Evolutionary conservation across 129 eudicot genomes (phyloP), one percentile per base, ranked within the genome.

Genomic region (Chrysanthemum makinoi): DNA sequence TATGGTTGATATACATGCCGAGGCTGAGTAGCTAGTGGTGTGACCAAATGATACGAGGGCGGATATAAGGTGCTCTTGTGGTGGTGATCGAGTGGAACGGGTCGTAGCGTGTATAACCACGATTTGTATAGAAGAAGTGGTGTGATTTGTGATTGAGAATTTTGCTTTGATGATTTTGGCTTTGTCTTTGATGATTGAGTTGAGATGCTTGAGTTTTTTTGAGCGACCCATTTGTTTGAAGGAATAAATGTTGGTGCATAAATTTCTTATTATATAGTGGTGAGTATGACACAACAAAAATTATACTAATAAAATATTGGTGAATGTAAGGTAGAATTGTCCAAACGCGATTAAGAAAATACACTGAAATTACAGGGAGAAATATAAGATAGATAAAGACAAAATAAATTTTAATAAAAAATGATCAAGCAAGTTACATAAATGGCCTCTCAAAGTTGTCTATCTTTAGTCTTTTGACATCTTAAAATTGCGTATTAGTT

Each of bases 91-190:
- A 79, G 86, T 24, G 57, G 70, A 55, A 50, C 83, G 82, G 2
- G 89, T 79, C 76, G 96, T 89, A 80, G 89, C 86, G 6, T 83
- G 88, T 56, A 89, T 72, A 81, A 86, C 83, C 52, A 84, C 80
- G 48, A 82, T 69, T 52, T 74, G 85, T 73, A 89, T 72, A 50
- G 79, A 65, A 10, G 89, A 33, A n/a, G 81, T 65, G 30, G 78
- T 75, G 65, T 79, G 85, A n/a, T 76, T 78, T 44, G 78, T 63
- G 80, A 77, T 63, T 5, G 87, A 76, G 17, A 87, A 49, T 53
- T 69, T 76, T 24, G 91, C 84, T 67, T 83, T 90, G 82, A 90
- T 20, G 13, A 90, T 20, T 12, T 87, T 87, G 62, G 81, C 86
- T 73, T 87, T 90, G 87, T 90, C 96, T 81, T 83, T 85, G 83